Base-by-base conservation (phyloP, 108 stramenopile genomes). In the Stephanodiscus minutulus region DNA sequence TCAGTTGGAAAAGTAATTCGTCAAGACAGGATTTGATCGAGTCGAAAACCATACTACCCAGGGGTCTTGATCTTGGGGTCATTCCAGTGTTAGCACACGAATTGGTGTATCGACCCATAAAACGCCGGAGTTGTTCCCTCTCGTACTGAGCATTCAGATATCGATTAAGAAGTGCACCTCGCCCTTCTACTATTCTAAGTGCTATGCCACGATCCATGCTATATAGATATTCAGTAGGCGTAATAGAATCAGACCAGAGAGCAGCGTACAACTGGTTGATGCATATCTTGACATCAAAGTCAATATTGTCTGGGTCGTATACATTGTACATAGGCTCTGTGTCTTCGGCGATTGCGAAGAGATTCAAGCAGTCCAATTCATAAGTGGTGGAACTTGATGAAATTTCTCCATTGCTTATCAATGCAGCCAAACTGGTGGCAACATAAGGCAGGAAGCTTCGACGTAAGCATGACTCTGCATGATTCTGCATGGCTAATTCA, bases 361-460 rank as follows among this genome's bases (percentile, higher is more conserved):
- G 39, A 28, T 67, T 60, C 50, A 81, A 60, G 39, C 61, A 67
- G 56, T 81, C 73, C 22, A 81, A 60, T 48, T 74, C 80, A 66
- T 61, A 81, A 15, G 80, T 54, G 63, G 80, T 54, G 63, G 72
- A 73, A 27, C 44, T 22, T 27, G 54, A 48, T 53, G 7, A 39
- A 52, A 81, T 28, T 4, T 35, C 50, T 39, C 73, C 80, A 59
- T 70, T 52, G 36, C 69, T 70, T 35, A 81, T 55, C 61, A 81
- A 41, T 18, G 69, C 55, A 7, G 68, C 73, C 33, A 81, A 64
- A 41, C 73, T 70, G 29, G 49, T 70, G 29, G 67, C 68, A 12
- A 58, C 80, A 41, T 60, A 81, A 27, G 80, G 80, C 39, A 81
- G 56, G 43, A 65, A 81, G 8, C 69, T 56, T 50, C 80, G 68